Base-by-base conservation (phyloP, 169 alveolate genomes). In the Cryptosporidium sp. region DNA sequence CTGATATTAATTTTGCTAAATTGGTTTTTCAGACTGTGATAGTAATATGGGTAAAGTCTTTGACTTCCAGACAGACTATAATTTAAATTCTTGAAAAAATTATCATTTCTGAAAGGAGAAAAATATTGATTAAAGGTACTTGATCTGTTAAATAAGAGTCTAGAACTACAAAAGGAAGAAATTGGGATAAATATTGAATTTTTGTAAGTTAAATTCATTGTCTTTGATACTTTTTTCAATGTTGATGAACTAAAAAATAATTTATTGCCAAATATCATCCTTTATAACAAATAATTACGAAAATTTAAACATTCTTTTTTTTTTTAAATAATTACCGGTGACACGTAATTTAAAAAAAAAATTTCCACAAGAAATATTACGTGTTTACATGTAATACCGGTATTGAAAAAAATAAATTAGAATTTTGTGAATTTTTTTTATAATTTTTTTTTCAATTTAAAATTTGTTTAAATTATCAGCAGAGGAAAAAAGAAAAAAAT, bases 331-430 rank as follows among this genome's bases (percentile, higher is more conserved):
- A 56, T 56, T 56, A 9, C 67, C 37, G 35, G 67, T 26, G 6
- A 56, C 62, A 10, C 29, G 21, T 56, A 23, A n/a, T 26, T 56
- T 21, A 21, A 16, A 23, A 56, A 31, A 56, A 56, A 23, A 56
- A 56, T 56, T 56, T 56, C 67, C 67, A 56, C 67, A 56, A 56
- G 67, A 56, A 23, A 56, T 23, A 56, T 56, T 56, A 56, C 35
- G 67, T 56, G 67, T 56, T 56, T 56, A 56, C 67, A 56, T 56
- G 67, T 56, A 56, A 56, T 56, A 21, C 67, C 67, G 67, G 67
- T 26, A 56, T 3, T 56, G 67, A 56, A 56, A 56, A 56, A 56
- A 23, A 2, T 52, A n/a, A 23, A 53, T n/a, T n/a, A 53, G 3
- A 53, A 53, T 53, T n/a, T n/a, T 12, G 23, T 53, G 26, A 53